These are phyloP conservation scores for Lentinus brumalis DNA, from an alignment of 768 basidiomycete genomes.

Conservation along the genomic window DNA sequence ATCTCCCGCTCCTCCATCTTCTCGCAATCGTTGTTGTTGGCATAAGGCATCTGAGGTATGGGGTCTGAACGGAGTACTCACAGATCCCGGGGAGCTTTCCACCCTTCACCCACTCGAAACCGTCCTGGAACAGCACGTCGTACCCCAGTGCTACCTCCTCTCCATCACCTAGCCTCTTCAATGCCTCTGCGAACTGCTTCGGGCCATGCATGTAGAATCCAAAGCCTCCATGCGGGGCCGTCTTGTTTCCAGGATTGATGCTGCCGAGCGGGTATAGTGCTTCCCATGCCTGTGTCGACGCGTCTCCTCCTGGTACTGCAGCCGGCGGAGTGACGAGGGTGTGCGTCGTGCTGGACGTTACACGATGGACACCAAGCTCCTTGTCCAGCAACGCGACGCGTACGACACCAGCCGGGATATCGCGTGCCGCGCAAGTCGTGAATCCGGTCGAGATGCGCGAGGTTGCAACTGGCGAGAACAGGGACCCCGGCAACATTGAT, in stretches of 20 bases:
- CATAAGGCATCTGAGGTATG: not conserved
- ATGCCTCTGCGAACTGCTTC: conserved; percentile 36
- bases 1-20: conserved; percentile 60
- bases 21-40: not conserved
- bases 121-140: conserved; percentile 61
- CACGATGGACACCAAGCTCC: conserved; percentile 52
- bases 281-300: conserved; percentile 51
- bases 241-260: conserved; percentile 52
- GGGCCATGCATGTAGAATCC: conserved; percentile 70
- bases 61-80: conserved; percentile 36
- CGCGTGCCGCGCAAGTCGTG: not conserved
- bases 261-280: conserved; percentile 62
- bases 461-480: not conserved
- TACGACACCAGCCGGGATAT: not conserved
- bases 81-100: conserved; percentile 78
- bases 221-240: conserved; percentile 59
- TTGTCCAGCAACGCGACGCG: conserved; percentile 39
- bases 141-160: conserved; percentile 63
- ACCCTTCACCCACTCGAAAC: conserved; percentile 71
- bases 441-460: not conserved
- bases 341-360: conserved; percentile 39
- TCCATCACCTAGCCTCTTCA: conserved; percentile 26
- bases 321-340: conserved; percentile 31
- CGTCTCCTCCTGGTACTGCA: conserved; percentile 19
- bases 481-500: not conserved